Conservation (phyloP, 352 stramenopile species). For the Thalassiosira hispida region DNA sequence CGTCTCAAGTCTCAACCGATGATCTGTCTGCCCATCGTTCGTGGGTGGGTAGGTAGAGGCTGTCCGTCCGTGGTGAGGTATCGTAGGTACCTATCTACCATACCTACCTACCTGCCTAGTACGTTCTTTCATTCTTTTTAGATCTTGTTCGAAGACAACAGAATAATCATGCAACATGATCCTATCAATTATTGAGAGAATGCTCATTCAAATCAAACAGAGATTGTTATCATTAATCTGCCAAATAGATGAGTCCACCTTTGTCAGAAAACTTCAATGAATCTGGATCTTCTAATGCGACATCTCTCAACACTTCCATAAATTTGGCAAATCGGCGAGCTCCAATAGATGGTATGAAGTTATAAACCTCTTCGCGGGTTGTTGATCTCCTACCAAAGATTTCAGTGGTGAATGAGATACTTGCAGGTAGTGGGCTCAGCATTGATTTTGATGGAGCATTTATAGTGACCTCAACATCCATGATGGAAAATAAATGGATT, state of each 20-base stretch:
- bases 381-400: constrained; percentile 48
- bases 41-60: too few species aligned
- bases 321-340: constrained; percentile 74
- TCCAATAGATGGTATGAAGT: constrained; percentile 74
- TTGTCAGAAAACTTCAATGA: constrained; percentile 49
- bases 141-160: too few species aligned
- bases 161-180: too few species aligned
- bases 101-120: too few species aligned
- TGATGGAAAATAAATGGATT: constrained; percentile 67
- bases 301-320: constrained; percentile 64
- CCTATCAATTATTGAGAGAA: too few species aligned
- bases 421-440: constrained; percentile 74
- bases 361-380: constrained; percentile 63
- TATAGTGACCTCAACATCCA: constrained; percentile 71
- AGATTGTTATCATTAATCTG: constrained; percentile 9
- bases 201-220: too few species aligned
- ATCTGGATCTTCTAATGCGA: constrained; percentile 52
- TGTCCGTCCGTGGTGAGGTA: too few species aligned
- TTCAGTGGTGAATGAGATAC: constrained; percentile 54
- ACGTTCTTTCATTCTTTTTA: too few species aligned
- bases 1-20: too few species aligned
- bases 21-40: too few species aligned
- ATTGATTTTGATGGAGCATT: constrained; percentile 58
- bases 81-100: too few species aligned
- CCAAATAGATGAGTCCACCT: constrained; percentile 40